phyloP scores from a whole-genome alignment of 345 rosid species.

The Iberis pinnata region DNA sequence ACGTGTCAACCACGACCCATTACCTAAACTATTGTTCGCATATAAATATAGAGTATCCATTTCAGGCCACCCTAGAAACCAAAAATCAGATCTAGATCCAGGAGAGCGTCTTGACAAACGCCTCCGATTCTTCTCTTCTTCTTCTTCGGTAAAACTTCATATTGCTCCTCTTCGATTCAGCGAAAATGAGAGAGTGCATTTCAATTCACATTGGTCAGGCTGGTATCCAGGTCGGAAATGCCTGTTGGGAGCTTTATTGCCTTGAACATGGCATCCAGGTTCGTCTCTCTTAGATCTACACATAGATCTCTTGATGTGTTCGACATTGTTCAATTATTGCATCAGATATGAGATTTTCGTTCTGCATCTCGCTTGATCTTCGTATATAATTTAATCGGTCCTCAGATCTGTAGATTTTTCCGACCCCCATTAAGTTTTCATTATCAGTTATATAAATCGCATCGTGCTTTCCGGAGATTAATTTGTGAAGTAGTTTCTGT shows the following conservation, averaged over 20 bases:
- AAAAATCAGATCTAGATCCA: slow-evolving; percentile 10
- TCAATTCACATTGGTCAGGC: slow-evolving; percentile 52
- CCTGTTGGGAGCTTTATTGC: slow-evolving; percentile 41
- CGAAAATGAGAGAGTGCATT: slow-evolving; percentile 44
- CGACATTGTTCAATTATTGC: neutral
- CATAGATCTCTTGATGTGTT: neutral
- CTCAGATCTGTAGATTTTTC: neutral
- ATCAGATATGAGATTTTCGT: slow-evolving; percentile 2
- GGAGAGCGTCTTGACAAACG: slow-evolving; percentile 19
- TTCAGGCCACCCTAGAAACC: neutral
- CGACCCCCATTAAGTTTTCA: no score
- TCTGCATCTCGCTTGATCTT: neutral
- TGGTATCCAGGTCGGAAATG: slow-evolving; percentile 48
- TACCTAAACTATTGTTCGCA: no score
- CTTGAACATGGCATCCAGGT: slow-evolving; percentile 43
- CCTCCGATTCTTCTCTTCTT: slow-evolving; percentile 6
- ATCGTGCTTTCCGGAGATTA: no score
- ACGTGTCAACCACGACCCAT: no score
- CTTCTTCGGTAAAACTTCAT: no score
- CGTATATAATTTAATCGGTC: neutral
- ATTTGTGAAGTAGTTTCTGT: neutral
- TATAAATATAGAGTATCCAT: neutral
- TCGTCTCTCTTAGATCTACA: neutral
- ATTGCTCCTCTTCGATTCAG: neutral
- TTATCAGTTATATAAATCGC: no score